Base-by-base conservation (phyloP, 345 rosid genomes). In the Salix suchowensis region DNA sequence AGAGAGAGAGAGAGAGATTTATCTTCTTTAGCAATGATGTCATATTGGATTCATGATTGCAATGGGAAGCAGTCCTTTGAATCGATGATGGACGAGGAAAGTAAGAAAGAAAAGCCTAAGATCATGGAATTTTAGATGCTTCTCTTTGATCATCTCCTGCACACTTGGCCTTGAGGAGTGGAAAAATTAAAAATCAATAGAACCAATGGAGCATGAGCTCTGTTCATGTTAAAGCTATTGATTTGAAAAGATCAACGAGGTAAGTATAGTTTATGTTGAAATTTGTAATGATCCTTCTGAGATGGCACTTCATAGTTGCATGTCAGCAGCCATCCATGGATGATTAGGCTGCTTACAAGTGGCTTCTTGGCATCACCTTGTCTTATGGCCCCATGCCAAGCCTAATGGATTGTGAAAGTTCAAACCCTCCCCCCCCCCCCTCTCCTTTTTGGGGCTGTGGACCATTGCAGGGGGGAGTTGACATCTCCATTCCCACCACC, bases 11-110 rank as follows among this genome's bases (percentile, higher is more conserved):
- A 67, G 65, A 66, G 11, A 48, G 76, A 71, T 68, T 83, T 76
- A 68, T 76, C 81, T 77, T 86, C 61, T 52, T 64, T 76, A 54
- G 84, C 79, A 77, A 87, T 88, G 85, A 87, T 88, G 89, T 82
- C 58, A n/a, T 66, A 80, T 72, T 80, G 74, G 82, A 77, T 80
- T 81, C 80, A 82, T 80, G 72, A 81, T 86, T 82, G 81, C 80
- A 48, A 78, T 74, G 80, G 68, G 78, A 84, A 84, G 83, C 81
- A 82, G 75, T 79, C 76, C 75, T 48, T 26, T 68, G n/a, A 4
- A 28, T 74, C 50, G 37, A 30, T 72, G 79, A 65, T 74, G 58
- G 18, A 79, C 32, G 80, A 52, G 12, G 67, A 61, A 48, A 5
- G 67, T 14, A 19, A 44, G 1, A 34, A 46, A 42, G 19, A 69